Evolutionary conservation across 106 monocot genomes (phyloP), one percentile per base, ranked within the genome.

Genomic region (Acorus gramineus): DNA sequence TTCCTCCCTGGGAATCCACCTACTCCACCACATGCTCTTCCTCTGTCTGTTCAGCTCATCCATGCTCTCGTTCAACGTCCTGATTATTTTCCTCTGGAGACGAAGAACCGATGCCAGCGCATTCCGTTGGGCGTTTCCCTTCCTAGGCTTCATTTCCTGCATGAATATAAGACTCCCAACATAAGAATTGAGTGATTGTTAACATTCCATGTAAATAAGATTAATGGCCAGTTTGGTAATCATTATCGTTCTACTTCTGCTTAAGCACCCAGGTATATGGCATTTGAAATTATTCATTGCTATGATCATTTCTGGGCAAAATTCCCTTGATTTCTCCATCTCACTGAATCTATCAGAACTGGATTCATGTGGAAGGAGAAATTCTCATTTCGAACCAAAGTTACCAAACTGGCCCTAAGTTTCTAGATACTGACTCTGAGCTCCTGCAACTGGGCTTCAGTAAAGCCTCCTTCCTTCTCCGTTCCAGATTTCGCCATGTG

Each of bases 1-100:
- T 55, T 90, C 86, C 65, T 94, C 79, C 61, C 65, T 72, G 5
- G 94, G 94, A 60, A 94, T 94, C 94, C 94, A 94, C 54, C 86
- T 71, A 66, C 84, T 90, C 94, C 94, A 94, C 94, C 94, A 94
- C 5, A 94, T 14, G 61, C 78, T 86, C 80, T 94, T 94, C 52
- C 80, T 64, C 55, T 82, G 81, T 49, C 67, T 74, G 73, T 59
- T 82, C 11, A 94, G 65, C 75, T 89, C 90, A 62, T 82, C 90
- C 80, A 94, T 80, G 75, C 84, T 94, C 67, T 86, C 86, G 55
- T 80, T 82, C 44, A 94, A n/a, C 0, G 90, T 90, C 56, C 48
- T 79, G 11, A 94, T 9, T 12, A 94, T 71, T 65, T 94, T 94
- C 68, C 86, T 86, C 68, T 90, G 90, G 6, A 94, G 77, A 48